Conservation (phyloP, 176 grass and related monocot genomes). For the Oryza officinalis region DNA sequence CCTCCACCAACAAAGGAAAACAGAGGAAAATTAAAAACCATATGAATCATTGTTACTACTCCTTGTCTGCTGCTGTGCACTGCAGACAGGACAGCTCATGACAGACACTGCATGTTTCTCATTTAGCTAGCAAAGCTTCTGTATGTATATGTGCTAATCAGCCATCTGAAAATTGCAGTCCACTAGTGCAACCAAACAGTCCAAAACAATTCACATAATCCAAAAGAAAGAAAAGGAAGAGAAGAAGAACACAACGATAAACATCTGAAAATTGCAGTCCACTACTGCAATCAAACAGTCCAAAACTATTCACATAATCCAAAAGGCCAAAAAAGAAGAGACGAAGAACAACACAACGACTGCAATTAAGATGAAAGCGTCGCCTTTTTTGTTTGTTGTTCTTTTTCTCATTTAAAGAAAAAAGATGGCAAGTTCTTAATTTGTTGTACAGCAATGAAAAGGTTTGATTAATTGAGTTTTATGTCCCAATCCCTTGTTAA, state of each 20-base stretch:
- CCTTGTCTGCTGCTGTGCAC: neutral
- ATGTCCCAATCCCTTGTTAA: too few species aligned
- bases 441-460: too few species aligned
- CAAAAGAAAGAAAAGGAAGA: neutral
- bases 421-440: too few species aligned
- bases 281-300: too few species aligned
- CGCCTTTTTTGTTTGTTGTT: too few species aligned
- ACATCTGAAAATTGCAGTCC: too few species aligned
- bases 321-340: too few species aligned
- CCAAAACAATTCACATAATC: neutral
- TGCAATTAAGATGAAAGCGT: too few species aligned
- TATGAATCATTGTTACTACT: neutral
- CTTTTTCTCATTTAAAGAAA: too few species aligned
- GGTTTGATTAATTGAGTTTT: too few species aligned
- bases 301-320: too few species aligned
- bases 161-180: neutral
- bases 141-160: neutral
- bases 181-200: neutral
- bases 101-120: neutral
- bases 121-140: constrained; percentile 17
- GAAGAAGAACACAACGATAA: neutral
- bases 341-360: too few species aligned
- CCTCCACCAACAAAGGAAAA: neutral
- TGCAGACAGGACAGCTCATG: constrained; percentile 23
- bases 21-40: neutral